phyloP scores from a whole-genome alignment of 257 asterid genomes.

The Solanum ahanhuiri region DNA sequence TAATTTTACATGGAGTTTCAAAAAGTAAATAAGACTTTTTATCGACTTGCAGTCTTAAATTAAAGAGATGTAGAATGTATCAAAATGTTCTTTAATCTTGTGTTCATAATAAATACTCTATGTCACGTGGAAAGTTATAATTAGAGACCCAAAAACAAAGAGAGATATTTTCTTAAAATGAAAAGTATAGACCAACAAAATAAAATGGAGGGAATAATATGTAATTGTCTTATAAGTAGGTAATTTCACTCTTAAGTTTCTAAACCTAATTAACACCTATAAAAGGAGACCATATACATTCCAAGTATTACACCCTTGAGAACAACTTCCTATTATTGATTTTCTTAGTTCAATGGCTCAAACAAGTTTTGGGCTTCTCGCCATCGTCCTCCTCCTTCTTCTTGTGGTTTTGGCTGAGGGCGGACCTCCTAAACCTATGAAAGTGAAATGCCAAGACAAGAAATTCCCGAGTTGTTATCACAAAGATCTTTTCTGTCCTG shows the following conservation, averaged over 20 bases:
- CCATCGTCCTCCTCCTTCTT: constrained; percentile 16
- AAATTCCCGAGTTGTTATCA: constrained; percentile 24
- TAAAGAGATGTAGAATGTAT: neutral
- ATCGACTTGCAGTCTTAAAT: neutral
- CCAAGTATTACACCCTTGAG: neutral
- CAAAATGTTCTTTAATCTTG: neutral
- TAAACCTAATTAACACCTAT: neutral
- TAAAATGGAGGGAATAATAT: no score
- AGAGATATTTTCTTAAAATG: no score
- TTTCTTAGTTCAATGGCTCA: neutral
- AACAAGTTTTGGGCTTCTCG: constrained; percentile 5
- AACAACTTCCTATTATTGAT: neutral
- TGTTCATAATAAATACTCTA: no score
- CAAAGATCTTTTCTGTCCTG: constrained; percentile 34
- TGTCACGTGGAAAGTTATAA: no score
- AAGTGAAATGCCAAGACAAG: constrained; percentile 42
- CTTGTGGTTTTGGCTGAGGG: constrained; percentile 21
- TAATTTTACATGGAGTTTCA: accelerated
- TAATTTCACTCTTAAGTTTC: neutral
- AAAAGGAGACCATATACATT: neutral
- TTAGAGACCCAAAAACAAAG: no score
- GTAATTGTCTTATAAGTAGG: neutral
- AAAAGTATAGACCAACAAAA: no score
- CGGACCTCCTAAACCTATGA: constrained; percentile 23
- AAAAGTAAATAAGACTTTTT: accelerated